Evolutionary conservation across 352 stramenopile species (phyloP), one percentile per base, ranked within the genome.

Genomic region (Peronospora belbahrii): DNA sequence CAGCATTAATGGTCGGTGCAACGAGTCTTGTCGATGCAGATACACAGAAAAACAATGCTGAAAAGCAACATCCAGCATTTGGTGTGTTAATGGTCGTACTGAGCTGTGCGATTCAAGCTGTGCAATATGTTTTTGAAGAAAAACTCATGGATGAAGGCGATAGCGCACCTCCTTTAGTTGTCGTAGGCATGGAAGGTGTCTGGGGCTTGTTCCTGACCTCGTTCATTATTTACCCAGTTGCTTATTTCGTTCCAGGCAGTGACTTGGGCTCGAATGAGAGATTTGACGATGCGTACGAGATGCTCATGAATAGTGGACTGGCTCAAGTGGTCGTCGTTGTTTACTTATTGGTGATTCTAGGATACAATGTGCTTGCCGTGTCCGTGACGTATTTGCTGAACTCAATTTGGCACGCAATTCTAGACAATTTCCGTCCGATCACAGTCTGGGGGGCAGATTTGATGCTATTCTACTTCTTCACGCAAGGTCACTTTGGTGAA

Each of bases 51-150:
- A 85, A 88, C 54, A 87, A 81, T 46, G 28, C 52, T 2, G 52
- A 59, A 11, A 65, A 73, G 10, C 46, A 69, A 19, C 62, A 96
- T 50, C 86, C 94, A 2, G 70, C 85, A 4, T 81, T 97, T 42
- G 94, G 95, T 6, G 85, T 98, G 27, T 49, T 90, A 22, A 89
- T 98, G 61, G 90, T 98, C 34, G 80, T 98, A 33, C 53, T 96
- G 1, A 97, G 94, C 49, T 97, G 94, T 42, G 86, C 94, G 30
- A 91, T 98, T 6, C 92, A 98, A 61, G 85, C 88, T 2, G 67
- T 96, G 18, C 93, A 98, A 53, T 98, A 98, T 71, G 94, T 98
- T 19, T 98, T 98, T 55, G 94, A 98, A 57, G 95, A 98, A 69
- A 98, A 98, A 66, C 82, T 97, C 27, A 97, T 98, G 88, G 90